Percentiles rank a stretch among this genome's conserved stretches.
These are phyloP conservation scores for Trichaptum fuscoviolaceum DNA, from an alignment of 768 basidiomycete species.

Conservation along the genomic window DNA sequence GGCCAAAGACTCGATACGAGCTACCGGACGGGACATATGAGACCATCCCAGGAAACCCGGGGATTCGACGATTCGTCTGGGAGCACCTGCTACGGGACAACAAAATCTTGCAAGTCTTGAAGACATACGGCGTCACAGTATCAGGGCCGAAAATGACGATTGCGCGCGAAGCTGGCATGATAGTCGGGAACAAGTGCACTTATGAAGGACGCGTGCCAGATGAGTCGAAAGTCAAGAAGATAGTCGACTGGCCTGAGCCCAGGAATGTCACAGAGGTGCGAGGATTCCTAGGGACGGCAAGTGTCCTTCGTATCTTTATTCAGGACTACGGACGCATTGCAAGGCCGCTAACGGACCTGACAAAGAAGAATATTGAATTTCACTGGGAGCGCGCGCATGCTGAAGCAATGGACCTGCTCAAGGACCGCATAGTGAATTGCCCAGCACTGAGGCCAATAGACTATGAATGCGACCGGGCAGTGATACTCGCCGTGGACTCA, in stretches of 20 bases:
- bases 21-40: constrained; percentile 25
- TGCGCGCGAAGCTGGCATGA: constrained; percentile 19
- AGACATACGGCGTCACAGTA: constrained; percentile 32
- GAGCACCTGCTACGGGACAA: constrained; percentile 34
- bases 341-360: constrained; percentile 15
- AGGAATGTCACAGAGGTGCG: constrained; percentile 18
- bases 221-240: constrained; percentile 19
- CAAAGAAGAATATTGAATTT: constrained; percentile 18
- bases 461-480: constrained; percentile 13
- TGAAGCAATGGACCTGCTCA: constrained; percentile 15
- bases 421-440: constrained; percentile 11
- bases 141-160: constrained; percentile 31
- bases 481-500: constrained; percentile 22
- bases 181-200: constrained; percentile 36
- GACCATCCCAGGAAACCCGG: constrained; percentile 29
- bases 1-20: constrained; percentile 28
- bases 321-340: constrained; percentile 18
- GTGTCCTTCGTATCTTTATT: constrained; percentile 19
- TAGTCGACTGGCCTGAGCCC: constrained; percentile 19
- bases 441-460: constrained; percentile 18
- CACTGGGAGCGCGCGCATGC: constrained; percentile 14
- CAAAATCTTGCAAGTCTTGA: constrained; percentile 30
- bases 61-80: constrained; percentile 34
- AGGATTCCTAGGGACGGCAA: constrained; percentile 20
- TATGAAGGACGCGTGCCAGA: constrained; percentile 28